Base-by-base conservation (phyloP, 2,329 filamentous ascomycete genomes). In the Xylaria digitata region DNA sequence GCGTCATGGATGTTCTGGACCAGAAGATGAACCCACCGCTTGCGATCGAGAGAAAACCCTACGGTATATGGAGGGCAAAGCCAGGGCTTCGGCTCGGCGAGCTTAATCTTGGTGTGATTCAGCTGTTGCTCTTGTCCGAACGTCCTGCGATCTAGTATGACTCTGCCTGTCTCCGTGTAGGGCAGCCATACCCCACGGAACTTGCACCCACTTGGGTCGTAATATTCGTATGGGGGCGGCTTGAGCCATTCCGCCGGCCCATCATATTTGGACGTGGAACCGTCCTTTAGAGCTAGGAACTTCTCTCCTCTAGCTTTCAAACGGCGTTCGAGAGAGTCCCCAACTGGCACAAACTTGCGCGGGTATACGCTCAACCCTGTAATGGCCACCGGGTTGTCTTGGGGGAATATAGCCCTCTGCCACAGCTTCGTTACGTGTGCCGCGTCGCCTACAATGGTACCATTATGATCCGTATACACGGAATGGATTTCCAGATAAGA, bases 101-200 rank as follows among this genome's bases (percentile, higher is more conserved):
- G 63, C 55, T 68, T 73, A 13, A 73, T 63, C 21, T 53, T 53
- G 9, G 66, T 42, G 6, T 68, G 61, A 8, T 56, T 67, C 42
- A 72, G 40, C 1, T 45, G 65, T 8, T 76, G 66, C 32, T 77
- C 76, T 52, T 76, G 71, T 21, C 65, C 68, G 30, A 75, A 78
- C 0, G 75, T 75, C 68, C 73, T 75, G n/a, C 73, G 66, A 46
- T 78, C 76, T 1, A 77, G 61, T 15, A 78, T 60, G 6, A 77
- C 59, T 17, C 75, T 64, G 3, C 75, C 76, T 0, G 66, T 70
- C 55, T 76, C 76, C 0, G 71, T 74, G 26, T 75, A 76, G 3
- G 73, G 73, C 2, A 75, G 57, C 75, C 75, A 78, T 5, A 75
- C 75, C 0, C 71, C 74, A 15, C 66, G 69, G n/a, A 72, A 73